Evolutionary conservation across 805 yeast genomes (phyloP).

Genomic region (Myxozyma vanderwaltii): DNA sequence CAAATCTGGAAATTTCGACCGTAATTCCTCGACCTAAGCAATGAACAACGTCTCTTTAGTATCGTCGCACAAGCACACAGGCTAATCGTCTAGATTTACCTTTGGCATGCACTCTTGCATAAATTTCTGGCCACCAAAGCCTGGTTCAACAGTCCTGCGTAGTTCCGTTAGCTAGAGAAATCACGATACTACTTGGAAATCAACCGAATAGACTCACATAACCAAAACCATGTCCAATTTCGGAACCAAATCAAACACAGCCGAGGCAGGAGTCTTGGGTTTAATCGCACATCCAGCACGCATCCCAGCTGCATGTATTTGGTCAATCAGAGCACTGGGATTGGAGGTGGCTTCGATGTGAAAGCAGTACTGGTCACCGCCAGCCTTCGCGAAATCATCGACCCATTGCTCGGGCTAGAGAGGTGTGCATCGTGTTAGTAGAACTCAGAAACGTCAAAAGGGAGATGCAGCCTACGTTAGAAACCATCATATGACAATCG

Average conservation of each 20-base stretch:
- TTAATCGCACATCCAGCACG: conserved; percentile 92
- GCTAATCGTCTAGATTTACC: no score
- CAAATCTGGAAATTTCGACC: conserved; percentile 72
- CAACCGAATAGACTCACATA: conserved; percentile 51
- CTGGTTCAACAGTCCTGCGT: conserved; percentile 85
- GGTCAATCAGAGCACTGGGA: conserved; percentile 70
- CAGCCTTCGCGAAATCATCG: conserved; percentile 84
- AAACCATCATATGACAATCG: conserved; percentile 99
- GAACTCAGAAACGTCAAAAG: background rate
- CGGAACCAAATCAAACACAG: conserved; percentile 70
- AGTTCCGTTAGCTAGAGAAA: background rate
- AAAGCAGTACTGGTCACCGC: conserved; percentile 95
- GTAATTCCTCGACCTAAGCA: conserved; percentile 56
- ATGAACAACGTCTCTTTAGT: background rate
- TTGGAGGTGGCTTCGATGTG: conserved; percentile 84
- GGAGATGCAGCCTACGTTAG: conserved; percentile 40
- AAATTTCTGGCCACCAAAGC: conserved; percentile 97
- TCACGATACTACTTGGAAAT: background rate
- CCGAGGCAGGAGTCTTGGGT: conserved; percentile 89
- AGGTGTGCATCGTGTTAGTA: background rate
- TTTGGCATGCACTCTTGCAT: conserved; percentile 97
- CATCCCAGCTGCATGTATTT: conserved; percentile 80
- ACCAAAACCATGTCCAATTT: conserved; percentile 90
- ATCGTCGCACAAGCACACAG: no score
- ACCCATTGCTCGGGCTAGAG: conserved; percentile 87